Evolutionary conservation across 805 yeast species (phyloP).

Genomic region (Ogataea degrootiae): DNA sequence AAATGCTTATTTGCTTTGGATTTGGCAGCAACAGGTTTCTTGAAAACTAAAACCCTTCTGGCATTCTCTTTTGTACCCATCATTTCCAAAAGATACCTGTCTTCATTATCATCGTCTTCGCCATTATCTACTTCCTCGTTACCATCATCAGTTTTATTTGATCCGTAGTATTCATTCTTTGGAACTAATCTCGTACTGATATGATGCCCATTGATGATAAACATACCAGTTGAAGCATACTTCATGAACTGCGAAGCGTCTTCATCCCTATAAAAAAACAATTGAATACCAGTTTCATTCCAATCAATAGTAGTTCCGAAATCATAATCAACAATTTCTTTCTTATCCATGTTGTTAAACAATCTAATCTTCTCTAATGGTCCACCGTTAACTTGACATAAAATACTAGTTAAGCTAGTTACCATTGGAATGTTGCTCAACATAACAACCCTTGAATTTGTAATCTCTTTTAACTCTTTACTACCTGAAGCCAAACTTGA

Average conservation of each 20-base stretch:
- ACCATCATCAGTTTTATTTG: background rate
- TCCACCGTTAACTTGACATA: slow-evolving; percentile 63
- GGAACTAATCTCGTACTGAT: slow-evolving; percentile 44
- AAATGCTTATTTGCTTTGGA: slow-evolving; percentile 13
- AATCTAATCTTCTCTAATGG: slow-evolving; percentile 51
- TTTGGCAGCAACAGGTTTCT: slow-evolving; percentile 29
- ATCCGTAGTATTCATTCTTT: background rate
- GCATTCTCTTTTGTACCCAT: slow-evolving; percentile 40
- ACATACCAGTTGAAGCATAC: slow-evolving; percentile 48
- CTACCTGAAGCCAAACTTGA: background rate
- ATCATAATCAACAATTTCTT: slow-evolving; percentile 4
- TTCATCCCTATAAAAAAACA: slow-evolving; percentile 48
- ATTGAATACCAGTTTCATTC: slow-evolving; percentile 32
- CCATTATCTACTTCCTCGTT: slow-evolving; percentile 4
- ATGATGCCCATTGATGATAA: slow-evolving; percentile 54
- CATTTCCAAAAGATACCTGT: slow-evolving; percentile 19
- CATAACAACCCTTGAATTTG: slow-evolving; percentile 17
- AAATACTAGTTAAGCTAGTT: slow-evolving; percentile 44
- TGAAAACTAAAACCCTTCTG: slow-evolving; percentile 51
- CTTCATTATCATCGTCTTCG: slow-evolving; percentile 6
- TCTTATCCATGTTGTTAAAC: slow-evolving; percentile 15
- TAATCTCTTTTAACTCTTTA: slow-evolving; percentile 2
- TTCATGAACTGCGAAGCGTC: slow-evolving; percentile 52
- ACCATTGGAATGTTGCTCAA: slow-evolving; percentile 21
- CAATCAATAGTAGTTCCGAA: slow-evolving; percentile 18